phyloP scores from a whole-genome alignment of 352 stramenopile species.

The Phytophthora crassamura region DNA sequence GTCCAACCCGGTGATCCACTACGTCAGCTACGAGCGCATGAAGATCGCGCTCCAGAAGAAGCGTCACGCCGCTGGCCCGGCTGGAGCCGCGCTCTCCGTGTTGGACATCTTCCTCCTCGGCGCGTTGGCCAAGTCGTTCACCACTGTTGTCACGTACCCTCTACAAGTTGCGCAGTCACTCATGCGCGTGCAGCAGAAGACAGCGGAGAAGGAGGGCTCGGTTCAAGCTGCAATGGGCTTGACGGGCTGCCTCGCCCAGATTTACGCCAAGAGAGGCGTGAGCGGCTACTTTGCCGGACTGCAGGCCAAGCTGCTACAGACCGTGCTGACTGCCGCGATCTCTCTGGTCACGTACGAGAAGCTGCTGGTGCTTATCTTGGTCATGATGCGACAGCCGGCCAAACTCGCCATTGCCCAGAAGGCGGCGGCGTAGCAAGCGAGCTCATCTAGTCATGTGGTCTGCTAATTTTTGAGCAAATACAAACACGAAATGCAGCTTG shows the following conservation, averaged over 20 bases:
- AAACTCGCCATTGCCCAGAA: slow-evolving; percentile 46
- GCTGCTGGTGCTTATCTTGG: slow-evolving; percentile 69
- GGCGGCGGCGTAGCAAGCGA: slow-evolving; percentile 42
- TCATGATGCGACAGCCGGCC: slow-evolving; percentile 53
- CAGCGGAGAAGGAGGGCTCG: slow-evolving; percentile 8
- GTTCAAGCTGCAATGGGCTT: slow-evolving; percentile 19
- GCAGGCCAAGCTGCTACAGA: slow-evolving; percentile 94
- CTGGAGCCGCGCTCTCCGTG: slow-evolving; percentile 51
- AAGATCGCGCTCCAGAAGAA: slow-evolving; percentile 75
- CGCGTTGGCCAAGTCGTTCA: slow-evolving; percentile 92
- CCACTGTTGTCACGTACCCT: slow-evolving; percentile 94
- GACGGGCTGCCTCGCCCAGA: slow-evolving; percentile 56
- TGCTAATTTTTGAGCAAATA: slow-evolving; percentile 17
- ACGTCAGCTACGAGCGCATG: slow-evolving; percentile 95
- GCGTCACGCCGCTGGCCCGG: slow-evolving; percentile 22
- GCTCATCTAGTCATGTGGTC: slow-evolving; percentile 3
- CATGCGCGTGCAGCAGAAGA: slow-evolving; percentile 78
- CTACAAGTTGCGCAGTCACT: slow-evolving; percentile 94
- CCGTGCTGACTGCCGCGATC: slow-evolving; percentile 93
- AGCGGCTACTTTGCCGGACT: slow-evolving; percentile 90
- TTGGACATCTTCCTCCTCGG: slow-evolving; percentile 93
- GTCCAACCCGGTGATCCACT: slow-evolving; percentile 96
- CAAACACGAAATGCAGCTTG: slow-evolving; percentile 17
- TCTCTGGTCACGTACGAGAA: slow-evolving; percentile 96
- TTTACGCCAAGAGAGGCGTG: slow-evolving; percentile 77